Evolutionary conservation across 306 rosid genomes (phyloP), one percentile per base, ranked within the genome.

Genomic region (Acacia acuminata): DNA sequence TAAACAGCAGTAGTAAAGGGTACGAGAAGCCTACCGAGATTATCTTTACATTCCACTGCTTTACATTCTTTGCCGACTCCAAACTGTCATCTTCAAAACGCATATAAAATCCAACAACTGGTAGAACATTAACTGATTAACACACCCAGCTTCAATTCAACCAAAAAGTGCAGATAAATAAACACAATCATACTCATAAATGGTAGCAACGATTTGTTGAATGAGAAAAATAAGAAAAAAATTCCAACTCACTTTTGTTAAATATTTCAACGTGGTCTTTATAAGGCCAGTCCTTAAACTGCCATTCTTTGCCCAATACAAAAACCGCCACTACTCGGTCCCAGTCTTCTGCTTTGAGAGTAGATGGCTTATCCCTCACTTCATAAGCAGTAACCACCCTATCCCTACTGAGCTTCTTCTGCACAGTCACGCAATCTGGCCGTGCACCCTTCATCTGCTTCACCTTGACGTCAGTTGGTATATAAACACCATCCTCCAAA

Each of bases 31-130:
- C 71, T 61, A 94, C 99, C 85, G 99, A 96, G 73, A 96, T 91
- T 34, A 96, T 94, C 92, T 92, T 96, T 36, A 96, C 99, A 85
- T 96, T 96, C 99, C 99, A 96, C 89, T 96, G 98, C 93, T 94
- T 96, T 79, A 94, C 99, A 86, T 38, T 90, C 88, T 90, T 96
- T 2, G 94, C 96, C 0, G 98, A 96, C 84, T 94, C 99, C 83
- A 96, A 74, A 79, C 99, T 96, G 79, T 96, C 99, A 82, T 96
- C 90, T 84, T 87, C 90, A 65, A 87, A 87, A 40, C 90, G 88
- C 86, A 87, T 84, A 76, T 44, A 87, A 79, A 87, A 87, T 71
- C 90, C 90, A 71, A 55, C 76, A 79, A 87, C 90, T 87, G 82
- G 83, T 70, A 68, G 3, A 61, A 73, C 38, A 55, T 3, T 3